These are phyloP conservation scores for Thozetella sp. DNA, from an alignment of 495 filamentous ascomycete species.

Conservation along the genomic window DNA sequence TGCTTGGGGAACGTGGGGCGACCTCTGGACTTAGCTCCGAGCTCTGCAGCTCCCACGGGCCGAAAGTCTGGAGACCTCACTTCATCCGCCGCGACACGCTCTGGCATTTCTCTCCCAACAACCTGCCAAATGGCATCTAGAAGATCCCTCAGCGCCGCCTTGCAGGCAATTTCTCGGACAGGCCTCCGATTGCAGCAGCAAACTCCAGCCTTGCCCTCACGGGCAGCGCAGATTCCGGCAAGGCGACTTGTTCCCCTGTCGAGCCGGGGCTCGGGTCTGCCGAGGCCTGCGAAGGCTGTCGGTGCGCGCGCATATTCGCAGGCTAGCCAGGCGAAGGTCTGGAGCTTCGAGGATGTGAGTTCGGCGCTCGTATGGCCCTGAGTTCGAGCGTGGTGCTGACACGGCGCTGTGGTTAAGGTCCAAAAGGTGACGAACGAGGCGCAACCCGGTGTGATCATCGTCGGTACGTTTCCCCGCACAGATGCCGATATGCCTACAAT, in stretches of 20 bases:
- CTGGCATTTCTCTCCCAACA: neutral
- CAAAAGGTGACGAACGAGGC: conserved; percentile 14
- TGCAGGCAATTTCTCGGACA: neutral
- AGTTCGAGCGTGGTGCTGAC: neutral
- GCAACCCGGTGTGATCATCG: conserved; percentile 10
- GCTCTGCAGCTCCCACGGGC: too few species aligned
- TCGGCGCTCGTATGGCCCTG: neutral
- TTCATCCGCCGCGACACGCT: too few species aligned
- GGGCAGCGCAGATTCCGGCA: neutral
- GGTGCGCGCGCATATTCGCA: conserved; percentile 21
- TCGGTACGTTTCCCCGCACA: conserved; percentile 21
- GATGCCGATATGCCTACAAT: conserved; percentile 24
- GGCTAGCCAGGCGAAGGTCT: conserved; percentile 38
- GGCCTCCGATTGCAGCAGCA: neutral
- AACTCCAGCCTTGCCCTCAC: neutral
- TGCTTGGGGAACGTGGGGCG: too few species aligned
- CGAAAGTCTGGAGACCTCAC: too few species aligned
- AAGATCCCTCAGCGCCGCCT: neutral
- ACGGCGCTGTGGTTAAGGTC: conserved; percentile 10
- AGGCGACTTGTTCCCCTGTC: neutral
- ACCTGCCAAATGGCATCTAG: neutral
- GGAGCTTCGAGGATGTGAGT: conserved; percentile 45
- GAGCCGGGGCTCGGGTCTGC: too few species aligned
- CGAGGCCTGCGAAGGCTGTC: neutral
- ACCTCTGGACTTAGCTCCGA: too few species aligned